Base-by-base conservation (phyloP, 805 yeast genomes). In the Kodamaea laetipori region DNA sequence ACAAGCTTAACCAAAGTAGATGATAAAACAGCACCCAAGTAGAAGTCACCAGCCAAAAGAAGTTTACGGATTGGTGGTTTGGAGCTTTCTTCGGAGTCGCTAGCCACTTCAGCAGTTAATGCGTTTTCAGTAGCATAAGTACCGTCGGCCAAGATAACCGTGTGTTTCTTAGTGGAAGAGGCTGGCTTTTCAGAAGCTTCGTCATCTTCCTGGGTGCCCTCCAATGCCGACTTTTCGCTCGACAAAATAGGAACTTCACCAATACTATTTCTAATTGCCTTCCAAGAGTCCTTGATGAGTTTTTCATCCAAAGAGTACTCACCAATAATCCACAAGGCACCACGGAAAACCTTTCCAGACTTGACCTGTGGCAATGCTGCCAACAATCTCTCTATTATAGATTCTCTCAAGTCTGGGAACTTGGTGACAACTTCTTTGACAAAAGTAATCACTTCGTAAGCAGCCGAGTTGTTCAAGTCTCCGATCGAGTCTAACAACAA, bases 51-150 rank as follows among this genome's bases (percentile, higher is more conserved):
- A 43, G 78, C 82, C 46, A 90, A 69, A 41, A 95, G 80, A 38
- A 89, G 79, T 46, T 82, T 80, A 57, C 99, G 84, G 54, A 95
- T 71, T 36, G 95, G 88, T 21, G 90, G 88, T 52, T 74, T 75
- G 16, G 56, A 52, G 11, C 64, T 62, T n/a, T 74, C 69, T 11
- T 51, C 51, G 6, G 54, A 50, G 18, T 51, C 46, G 4, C 51
- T 34, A 5, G 37, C 41, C 15, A 57, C 56, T n/a, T 43, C 44
- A 4, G 81, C 68, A 11, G 85, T 85, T 45, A 84, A 67, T 0
- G 96, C 94, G 50, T 81, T 80, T 67, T 94, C 99, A 32, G 97
- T 87, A 21, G 99, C 99, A 66, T 94, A 94, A 0, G 99, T 94
- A 55, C 99, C 99, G 69, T 94, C 99, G n/a, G 99, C 96, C 52